Conservation (phyloP, 352 stramenopile species). For the Globisporangium camurandrum region DNA sequence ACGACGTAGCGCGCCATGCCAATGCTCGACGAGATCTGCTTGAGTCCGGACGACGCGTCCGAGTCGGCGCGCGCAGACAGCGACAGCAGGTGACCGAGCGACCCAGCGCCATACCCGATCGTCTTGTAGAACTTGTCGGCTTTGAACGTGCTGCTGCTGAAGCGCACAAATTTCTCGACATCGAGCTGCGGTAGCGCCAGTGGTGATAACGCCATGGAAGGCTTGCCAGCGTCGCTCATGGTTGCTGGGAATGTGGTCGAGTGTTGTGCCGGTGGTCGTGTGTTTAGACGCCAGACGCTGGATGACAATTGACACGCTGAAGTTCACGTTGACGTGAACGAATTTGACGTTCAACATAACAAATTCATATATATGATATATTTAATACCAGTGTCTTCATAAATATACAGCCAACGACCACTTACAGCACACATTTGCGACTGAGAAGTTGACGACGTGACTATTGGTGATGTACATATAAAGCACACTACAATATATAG, state of each 20-base stretch:
- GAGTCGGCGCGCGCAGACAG: constrained; percentile 37
- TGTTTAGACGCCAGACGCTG: too few species aligned
- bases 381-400: too few species aligned
- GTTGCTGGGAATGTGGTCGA: not conserved
- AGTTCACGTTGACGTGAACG: too few species aligned
- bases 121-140: constrained; percentile 84
- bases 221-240: constrained; percentile 10
- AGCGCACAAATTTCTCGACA: constrained; percentile 65
- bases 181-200: constrained; percentile 26
- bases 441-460: too few species aligned
- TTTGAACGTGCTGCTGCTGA: constrained; percentile 45
- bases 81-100: constrained; percentile 44
- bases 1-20: constrained; percentile 74
- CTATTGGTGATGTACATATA: too few species aligned
- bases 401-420: too few species aligned
- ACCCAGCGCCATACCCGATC: constrained; percentile 61
- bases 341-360: too few species aligned
- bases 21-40: constrained; percentile 62
- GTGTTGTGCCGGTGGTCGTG: constrained; percentile 1
- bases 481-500: too few species aligned
- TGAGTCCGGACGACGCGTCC: constrained; percentile 44
- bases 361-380: too few species aligned
- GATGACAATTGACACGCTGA: too few species aligned
- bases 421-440: too few species aligned
- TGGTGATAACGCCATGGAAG: not conserved